phyloP scores from a whole-genome alignment of 495 filamentous ascomycete genomes.

The Cairneyella variabilis region DNA sequence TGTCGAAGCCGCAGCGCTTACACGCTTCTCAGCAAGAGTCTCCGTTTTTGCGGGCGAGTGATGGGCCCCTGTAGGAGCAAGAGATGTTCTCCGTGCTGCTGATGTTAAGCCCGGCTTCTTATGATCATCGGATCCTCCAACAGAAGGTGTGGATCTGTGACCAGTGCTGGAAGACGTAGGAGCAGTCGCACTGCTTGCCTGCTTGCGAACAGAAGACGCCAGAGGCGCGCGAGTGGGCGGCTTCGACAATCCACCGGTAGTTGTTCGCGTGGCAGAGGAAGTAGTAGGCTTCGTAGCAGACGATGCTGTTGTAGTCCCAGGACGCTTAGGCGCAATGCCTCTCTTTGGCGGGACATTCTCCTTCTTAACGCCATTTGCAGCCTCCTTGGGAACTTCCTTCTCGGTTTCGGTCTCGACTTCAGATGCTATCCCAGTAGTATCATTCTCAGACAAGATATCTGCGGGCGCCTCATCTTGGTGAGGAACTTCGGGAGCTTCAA shows the following conservation, averaged over 20 bases:
- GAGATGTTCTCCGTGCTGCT: slow-evolving; percentile 27
- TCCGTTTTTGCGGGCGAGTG: slow-evolving; percentile 31
- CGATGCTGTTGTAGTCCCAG: slow-evolving; percentile 12
- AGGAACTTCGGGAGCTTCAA: slow-evolving; percentile 15
- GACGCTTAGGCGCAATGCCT: slow-evolving; percentile 15
- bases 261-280: slow-evolving; percentile 20
- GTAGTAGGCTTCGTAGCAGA: slow-evolving; percentile 20
- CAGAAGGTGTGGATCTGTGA: slow-evolving; percentile 21
- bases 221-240: slow-evolving; percentile 24
- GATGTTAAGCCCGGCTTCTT: slow-evolving; percentile 25
- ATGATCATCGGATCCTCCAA: slow-evolving; percentile 27
- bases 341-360: slow-evolving; percentile 26
- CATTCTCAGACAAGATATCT: slow-evolving; percentile 19
- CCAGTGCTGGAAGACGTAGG: slow-evolving; percentile 23
- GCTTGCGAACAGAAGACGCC: slow-evolving; percentile 22
- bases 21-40: slow-evolving; percentile 32
- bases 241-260: slow-evolving; percentile 27
- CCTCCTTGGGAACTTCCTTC: slow-evolving; percentile 19
- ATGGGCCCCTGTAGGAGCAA: slow-evolving; percentile 25
- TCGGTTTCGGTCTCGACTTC: slow-evolving; percentile 26
- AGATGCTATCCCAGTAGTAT: slow-evolving; percentile 15
- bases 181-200: slow-evolving; percentile 23
- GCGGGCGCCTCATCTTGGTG: slow-evolving; percentile 13
- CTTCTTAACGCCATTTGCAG: slow-evolving; percentile 26
- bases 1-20: slow-evolving; percentile 5